Conservation (phyloP, 805 yeast genomes). For the Lachancea meyersii region DNA sequence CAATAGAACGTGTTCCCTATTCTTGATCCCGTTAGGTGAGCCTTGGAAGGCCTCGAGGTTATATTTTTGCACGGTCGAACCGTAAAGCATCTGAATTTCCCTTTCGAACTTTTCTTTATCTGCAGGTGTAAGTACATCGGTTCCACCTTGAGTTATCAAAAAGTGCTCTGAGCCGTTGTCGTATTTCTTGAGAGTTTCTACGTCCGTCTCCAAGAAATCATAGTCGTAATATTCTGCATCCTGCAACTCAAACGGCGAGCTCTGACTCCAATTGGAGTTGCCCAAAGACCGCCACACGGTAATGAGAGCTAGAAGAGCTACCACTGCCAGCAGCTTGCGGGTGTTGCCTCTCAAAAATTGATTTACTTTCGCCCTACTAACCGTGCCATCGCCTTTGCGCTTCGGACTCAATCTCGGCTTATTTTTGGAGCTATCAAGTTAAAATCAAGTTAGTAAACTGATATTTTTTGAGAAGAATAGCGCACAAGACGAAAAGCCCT, state of each 20-base stretch:
- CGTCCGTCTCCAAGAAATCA: conserved; percentile 34
- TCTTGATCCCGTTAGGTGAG: conserved; percentile 39
- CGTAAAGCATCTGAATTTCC: conserved; percentile 37
- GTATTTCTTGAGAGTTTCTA: conserved; percentile 29
- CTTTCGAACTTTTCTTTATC: conserved; percentile 25
- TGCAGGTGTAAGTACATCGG: conserved; percentile 27
- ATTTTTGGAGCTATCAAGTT: conserved; percentile 1
- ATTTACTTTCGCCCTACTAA: background rate
- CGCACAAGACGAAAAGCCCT: too few species aligned
- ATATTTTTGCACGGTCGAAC: conserved; percentile 49
- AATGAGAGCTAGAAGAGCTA: background rate
- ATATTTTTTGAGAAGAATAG: too few species aligned
- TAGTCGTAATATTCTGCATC: conserved; percentile 32
- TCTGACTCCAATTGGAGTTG: background rate
- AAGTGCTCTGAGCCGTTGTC: conserved; percentile 37
- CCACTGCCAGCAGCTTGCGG: background rate
- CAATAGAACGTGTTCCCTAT: conserved; percentile 60
- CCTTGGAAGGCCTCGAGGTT: conserved; percentile 59
- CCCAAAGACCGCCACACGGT: background rate
- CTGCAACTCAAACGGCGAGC: conserved; percentile 9
- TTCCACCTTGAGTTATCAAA: conserved; percentile 33
- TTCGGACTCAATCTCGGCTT: conserved; percentile 4
- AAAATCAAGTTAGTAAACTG: background rate
- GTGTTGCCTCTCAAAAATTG: background rate
- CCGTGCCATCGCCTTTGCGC: background rate